Conservation (phyloP, 306 rosid species). For the Gynostemma pentaphyllum region DNA sequence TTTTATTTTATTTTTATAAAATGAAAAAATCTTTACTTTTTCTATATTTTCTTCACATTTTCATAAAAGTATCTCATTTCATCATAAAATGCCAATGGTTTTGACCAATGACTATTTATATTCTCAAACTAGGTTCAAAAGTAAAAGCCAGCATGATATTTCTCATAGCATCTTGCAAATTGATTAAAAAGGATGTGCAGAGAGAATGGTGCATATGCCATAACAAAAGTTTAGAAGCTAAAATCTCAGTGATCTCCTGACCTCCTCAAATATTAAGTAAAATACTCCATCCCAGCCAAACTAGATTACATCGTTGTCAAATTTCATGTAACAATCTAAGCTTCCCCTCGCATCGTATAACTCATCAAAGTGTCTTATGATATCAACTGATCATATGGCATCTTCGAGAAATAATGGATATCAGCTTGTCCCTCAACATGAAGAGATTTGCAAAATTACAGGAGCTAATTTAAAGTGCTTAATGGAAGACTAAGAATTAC, state of each 20-base stretch:
- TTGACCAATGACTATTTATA: too few species aligned
- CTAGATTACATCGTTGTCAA: neutral
- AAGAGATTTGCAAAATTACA: neutral
- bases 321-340: neutral
- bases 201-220: neutral
- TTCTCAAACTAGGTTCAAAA: too few species aligned
- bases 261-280: neutral
- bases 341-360: neutral
- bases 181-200: neutral
- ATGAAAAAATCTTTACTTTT: too few species aligned
- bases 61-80: too few species aligned
- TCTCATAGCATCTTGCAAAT: neutral
- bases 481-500: constrained; percentile 24
- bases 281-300: neutral
- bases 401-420: neutral
- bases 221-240: neutral
- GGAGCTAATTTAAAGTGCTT: neutral
- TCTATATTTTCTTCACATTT: too few species aligned
- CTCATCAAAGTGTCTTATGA: neutral
- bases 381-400: neutral
- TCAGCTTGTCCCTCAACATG: neutral
- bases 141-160: neutral
- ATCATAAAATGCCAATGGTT: too few species aligned
- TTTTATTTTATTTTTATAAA: too few species aligned
- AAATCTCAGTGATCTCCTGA: neutral